phyloP scores from a whole-genome alignment of 2,329 filamentous ascomycete species.

The Exserohilum rostratum region DNA sequence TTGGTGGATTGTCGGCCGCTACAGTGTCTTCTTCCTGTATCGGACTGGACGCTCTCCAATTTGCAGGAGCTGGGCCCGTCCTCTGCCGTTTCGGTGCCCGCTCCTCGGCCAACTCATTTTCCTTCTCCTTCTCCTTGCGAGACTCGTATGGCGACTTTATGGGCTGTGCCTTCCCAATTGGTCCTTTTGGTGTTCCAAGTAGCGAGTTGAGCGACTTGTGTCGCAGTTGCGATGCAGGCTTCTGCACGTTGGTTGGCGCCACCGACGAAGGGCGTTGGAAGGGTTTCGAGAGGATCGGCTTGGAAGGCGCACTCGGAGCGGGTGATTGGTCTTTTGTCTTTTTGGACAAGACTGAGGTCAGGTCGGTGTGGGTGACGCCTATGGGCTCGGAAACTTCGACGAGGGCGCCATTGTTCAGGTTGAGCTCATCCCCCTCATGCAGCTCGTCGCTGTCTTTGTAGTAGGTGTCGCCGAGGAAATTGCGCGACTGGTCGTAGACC shows the following conservation, averaged over 20 bases:
- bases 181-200: conserved; percentile 68
- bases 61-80: conserved; percentile 17
- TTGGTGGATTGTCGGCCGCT: conserved; percentile 22
- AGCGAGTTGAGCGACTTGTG: conserved; percentile 67
- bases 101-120: conserved; percentile 41
- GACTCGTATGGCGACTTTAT: conserved; percentile 72
- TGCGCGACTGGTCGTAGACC: conserved; percentile 82
- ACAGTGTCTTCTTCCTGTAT: conserved; percentile 12
- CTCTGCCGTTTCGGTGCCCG: conserved; percentile 50
- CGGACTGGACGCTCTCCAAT: conserved; percentile 25
- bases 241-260: conserved; percentile 21
- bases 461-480: conserved; percentile 84
- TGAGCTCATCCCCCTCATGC: conserved; percentile 80
- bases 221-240: conserved; percentile 50
- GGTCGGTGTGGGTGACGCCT: conserved; percentile 76
- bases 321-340: conserved; percentile 55
- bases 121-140: conserved; percentile 33
- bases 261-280: conserved; percentile 28
- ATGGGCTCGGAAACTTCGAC: conserved; percentile 80
- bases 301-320: conserved; percentile 22
- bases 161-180: conserved; percentile 65
- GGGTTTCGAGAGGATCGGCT: conserved; percentile 25
- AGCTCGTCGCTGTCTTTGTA: conserved; percentile 74
- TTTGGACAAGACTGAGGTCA: conserved; percentile 76
- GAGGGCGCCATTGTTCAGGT: conserved; percentile 76